Evolutionary conservation across 805 yeast species (phyloP).

Genomic region (Wickerhamiella lipophila): DNA sequence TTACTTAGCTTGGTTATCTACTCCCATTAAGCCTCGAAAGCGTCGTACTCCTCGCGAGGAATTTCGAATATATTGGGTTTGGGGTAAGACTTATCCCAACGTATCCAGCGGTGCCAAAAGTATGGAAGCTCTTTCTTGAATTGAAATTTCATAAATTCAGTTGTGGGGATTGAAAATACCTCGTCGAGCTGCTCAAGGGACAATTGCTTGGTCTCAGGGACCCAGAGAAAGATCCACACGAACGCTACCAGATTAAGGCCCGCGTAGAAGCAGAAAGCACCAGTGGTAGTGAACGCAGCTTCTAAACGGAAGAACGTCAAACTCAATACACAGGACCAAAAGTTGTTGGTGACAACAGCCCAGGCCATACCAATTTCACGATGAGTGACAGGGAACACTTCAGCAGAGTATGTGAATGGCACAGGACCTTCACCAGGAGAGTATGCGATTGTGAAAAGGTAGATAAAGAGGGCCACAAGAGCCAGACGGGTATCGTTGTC

Average conservation of each 20-base stretch:
- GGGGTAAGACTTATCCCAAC: constrained; percentile 10
- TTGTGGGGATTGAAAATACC: constrained; percentile 47
- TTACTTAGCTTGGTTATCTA: too few relatives aligned
- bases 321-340: constrained; percentile 46
- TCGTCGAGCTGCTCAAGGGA: constrained; percentile 69
- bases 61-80: constrained; percentile 5
- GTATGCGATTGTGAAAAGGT: constrained; percentile 58
- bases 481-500: constrained; percentile 43
- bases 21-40: background rate
- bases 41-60: constrained; percentile 2
- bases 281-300: constrained; percentile 57
- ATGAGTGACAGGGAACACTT: constrained; percentile 31
- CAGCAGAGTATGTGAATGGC: constrained; percentile 73
- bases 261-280: constrained; percentile 83
- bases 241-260: constrained; percentile 72
- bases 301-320: constrained; percentile 69
- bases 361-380: constrained; percentile 23
- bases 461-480: constrained; percentile 58
- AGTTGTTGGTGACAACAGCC: constrained; percentile 38
- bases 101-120: constrained; percentile 14
- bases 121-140: constrained; percentile 21
- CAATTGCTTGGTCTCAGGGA: constrained; percentile 57
- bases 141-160: constrained; percentile 42
- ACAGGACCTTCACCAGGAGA: constrained; percentile 85
- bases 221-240: constrained; percentile 39